phyloP scores from a whole-genome alignment of 163 green algal species.

The Prototheca wickerhamii region DNA sequence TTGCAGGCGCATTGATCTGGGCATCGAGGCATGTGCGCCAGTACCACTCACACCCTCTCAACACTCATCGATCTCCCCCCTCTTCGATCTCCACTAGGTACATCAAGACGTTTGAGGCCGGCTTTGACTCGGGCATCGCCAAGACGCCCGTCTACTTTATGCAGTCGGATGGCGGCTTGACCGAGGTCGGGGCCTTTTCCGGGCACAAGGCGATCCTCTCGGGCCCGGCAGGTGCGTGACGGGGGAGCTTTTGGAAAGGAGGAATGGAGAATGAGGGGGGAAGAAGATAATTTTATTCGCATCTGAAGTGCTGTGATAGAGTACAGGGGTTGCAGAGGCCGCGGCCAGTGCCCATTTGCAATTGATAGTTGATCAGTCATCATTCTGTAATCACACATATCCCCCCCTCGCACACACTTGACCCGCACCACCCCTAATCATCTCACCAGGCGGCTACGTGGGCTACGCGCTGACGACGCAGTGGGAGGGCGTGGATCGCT shows the following conservation, averaged over 20 bases:
- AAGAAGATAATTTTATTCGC: background rate
- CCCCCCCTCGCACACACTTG: too few relatives aligned
- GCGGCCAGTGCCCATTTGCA: too few relatives aligned
- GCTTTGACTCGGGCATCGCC: conserved; percentile 77
- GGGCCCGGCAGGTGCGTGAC: conserved; percentile 84
- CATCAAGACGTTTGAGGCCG: conserved; percentile 71
- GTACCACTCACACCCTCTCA: too few relatives aligned
- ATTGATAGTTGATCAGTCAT: too few relatives aligned
- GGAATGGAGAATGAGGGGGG: background rate
- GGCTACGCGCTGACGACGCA: conserved; percentile 82
- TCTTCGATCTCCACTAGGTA: conserved; percentile 56
- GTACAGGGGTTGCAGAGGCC: too few relatives aligned
- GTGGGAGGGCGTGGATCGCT: conserved; percentile 34
- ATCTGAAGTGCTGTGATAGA: too few relatives aligned
- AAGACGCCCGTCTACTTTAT: conserved; percentile 88
- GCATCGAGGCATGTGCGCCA: too few relatives aligned
- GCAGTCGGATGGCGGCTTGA: conserved; percentile 90
- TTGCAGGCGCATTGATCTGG: too few relatives aligned
- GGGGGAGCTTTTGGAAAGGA: conserved; percentile 22
- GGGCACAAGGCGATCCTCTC: conserved; percentile 95
- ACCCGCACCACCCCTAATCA: too few relatives aligned
- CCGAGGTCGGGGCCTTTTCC: conserved; percentile 66
- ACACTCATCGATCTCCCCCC: too few relatives aligned
- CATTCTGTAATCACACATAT: too few relatives aligned
- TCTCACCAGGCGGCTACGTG: conserved; percentile 87